Base-by-base conservation (phyloP, 495 filamentous ascomycete species). In the Aspergillus kassunensis region DNA sequence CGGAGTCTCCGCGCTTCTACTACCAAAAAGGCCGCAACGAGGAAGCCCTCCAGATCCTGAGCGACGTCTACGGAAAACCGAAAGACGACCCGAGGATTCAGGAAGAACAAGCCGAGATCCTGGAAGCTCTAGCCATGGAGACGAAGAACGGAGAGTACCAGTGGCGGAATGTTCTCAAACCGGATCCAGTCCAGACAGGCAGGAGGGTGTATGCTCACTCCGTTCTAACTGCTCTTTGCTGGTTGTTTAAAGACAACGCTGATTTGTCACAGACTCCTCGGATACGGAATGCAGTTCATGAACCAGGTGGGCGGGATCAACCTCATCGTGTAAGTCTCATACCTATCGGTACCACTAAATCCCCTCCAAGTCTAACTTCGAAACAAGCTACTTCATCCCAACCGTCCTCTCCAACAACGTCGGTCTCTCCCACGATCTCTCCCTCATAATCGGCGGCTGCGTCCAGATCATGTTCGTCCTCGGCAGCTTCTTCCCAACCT, bases 131-230 rank as follows among this genome's bases (percentile, higher is more conserved):
- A n/a, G 66, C 66, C 11, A 51, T 77, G 11, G 77, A 83, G 46
- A 54, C 64, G 15, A 66, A 70, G 30, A 57, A 70, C 31, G 71
- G 70, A 13, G 62, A 61, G 42, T 76, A 73, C 54, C 64, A 70
- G 36, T 76, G 68, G 67, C 56, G 56, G 25, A 66, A 75, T 51
- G 60, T 81, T 11, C 68, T 84, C 48, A 71, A 70, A 50, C 59
- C 63, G 25, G 78, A 82, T 33, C 66, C 73, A 42, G 70, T 80
- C 21, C 70, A 78, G 51, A 80, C 80, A n/a, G 69, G 79, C 21
- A 56, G 74, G 42, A 66, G 80, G 52, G 76, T 80, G 29, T 59
- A 51, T 40, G 37, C 20, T 21, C 33, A n/a, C n/a, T n/a, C n/a
- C n/a, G n/a, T n/a, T n/a, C n/a, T n/a, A n/a, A n/a, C n/a, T n/a